phyloP scores from a whole-genome alignment of 2,329 filamentous ascomycete genomes.

The Aspergillus pseudonomiae region DNA sequence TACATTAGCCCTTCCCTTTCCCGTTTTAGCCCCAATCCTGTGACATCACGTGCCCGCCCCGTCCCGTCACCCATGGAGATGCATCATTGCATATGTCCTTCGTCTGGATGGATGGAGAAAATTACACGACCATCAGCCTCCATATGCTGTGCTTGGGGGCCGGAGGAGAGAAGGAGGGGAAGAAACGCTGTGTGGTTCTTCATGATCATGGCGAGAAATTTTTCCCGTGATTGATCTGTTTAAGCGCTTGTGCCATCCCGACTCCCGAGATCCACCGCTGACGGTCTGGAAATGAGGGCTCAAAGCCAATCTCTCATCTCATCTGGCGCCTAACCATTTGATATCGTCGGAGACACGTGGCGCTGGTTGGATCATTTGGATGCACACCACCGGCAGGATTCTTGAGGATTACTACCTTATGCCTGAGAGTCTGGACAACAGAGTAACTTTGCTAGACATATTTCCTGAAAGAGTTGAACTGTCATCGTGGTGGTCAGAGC shows the following conservation, averaged over 20 bases:
- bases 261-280: slow-evolving; percentile 10
- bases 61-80: neutral
- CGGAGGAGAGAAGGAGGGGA: neutral
- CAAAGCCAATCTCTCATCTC: slow-evolving; percentile 7
- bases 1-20: neutral
- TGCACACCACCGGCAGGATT: slow-evolving; percentile 14
- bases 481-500: slow-evolving; percentile 14
- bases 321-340: slow-evolving; percentile 23
- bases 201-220: neutral
- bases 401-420: slow-evolving; percentile 10
- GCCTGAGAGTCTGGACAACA: neutral
- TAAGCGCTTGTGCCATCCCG: slow-evolving; percentile 18
- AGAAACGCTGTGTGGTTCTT: neutral
- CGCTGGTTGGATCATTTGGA: slow-evolving; percentile 13
- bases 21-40: slow-evolving; percentile 10
- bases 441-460: neutral
- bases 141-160: neutral
- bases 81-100: neutral
- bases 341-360: slow-evolving; percentile 23
- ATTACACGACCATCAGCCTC: neutral
- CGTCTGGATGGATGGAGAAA: neutral
- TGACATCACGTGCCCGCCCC: slow-evolving; percentile 17
- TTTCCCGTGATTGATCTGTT: slow-evolving; percentile 1
- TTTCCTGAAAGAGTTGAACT: neutral
- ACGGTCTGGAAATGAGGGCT: slow-evolving; percentile 10